phyloP scores from a whole-genome alignment of 2,329 filamentous ascomycete species.

The Ophiocordyceps robertsii region DNA sequence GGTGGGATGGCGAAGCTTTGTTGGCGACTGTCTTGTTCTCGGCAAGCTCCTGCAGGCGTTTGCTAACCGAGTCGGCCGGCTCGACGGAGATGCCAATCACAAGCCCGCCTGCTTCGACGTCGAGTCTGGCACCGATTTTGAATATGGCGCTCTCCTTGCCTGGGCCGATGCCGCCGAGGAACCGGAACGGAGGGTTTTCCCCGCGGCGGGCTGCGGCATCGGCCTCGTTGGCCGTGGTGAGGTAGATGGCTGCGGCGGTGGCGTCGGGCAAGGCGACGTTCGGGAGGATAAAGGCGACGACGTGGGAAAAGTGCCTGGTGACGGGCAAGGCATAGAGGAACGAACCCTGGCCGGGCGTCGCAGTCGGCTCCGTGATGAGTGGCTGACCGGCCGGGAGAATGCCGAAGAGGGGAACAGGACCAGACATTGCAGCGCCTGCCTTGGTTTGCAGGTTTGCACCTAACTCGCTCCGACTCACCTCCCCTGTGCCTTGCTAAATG shows the following conservation, averaged over 20 bases:
- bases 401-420: constrained; percentile 34
- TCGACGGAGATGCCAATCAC: constrained; percentile 78
- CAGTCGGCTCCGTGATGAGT: constrained; percentile 39
- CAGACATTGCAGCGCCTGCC: constrained; percentile 18
- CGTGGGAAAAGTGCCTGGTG: constrained; percentile 55
- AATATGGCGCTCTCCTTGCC: constrained; percentile 91
- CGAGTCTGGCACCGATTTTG: constrained; percentile 40
- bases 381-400: constrained; percentile 47
- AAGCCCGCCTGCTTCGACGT: constrained; percentile 31
- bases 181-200: constrained; percentile 50
- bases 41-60: constrained; percentile 49
- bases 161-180: constrained; percentile 78
- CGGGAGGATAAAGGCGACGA: constrained; percentile 82
- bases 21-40: constrained; percentile 12
- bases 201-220: constrained; percentile 24
- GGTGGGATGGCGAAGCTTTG: constrained; percentile 12
- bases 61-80: constrained; percentile 55
- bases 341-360: constrained; percentile 38
- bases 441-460: background rate
- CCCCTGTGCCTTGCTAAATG: too few species aligned
- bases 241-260: constrained; percentile 81
- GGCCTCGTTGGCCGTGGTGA: constrained; percentile 40
- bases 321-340: constrained; percentile 39
- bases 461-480: too few species aligned
- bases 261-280: constrained; percentile 57